phyloP scores from a whole-genome alignment of 1,284 basidiomycete species.

The Pyrrhoderma lamaoense region DNA sequence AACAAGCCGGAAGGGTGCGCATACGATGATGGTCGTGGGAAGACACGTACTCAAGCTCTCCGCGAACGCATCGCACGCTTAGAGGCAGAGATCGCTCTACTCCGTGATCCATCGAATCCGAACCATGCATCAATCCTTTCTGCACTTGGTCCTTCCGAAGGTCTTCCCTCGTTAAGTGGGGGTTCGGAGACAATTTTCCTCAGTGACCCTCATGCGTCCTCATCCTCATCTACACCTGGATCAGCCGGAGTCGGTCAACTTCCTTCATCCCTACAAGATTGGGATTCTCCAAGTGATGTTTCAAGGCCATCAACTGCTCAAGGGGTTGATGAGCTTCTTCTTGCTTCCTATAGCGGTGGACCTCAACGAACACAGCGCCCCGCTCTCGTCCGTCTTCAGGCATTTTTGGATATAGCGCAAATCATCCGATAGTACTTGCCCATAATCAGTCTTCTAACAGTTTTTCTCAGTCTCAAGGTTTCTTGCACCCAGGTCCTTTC shows the following conservation, averaged over 20 bases:
- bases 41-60: slow-evolving; percentile 40
- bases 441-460: no score
- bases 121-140: slow-evolving; percentile 23
- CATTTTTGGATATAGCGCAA: slow-evolving; percentile 12
- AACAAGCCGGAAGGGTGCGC: slow-evolving; percentile 37
- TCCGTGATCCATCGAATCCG: slow-evolving; percentile 29
- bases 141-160: slow-evolving; percentile 14
- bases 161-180: no score
- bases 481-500: no score
- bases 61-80: slow-evolving; percentile 37
- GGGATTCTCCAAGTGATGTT: neutral
- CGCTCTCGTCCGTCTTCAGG: slow-evolving; percentile 6
- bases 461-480: no score
- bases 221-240: neutral
- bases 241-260: slow-evolving; percentile 1
- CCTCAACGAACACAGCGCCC: neutral
- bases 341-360: neutral
- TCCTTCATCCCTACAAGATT: neutral
- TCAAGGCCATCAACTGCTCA: neutral
- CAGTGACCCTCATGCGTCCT: slow-evolving; percentile 32
- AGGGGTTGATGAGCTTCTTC: neutral
- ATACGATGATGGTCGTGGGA: slow-evolving; percentile 42
- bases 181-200: slow-evolving; percentile 28
- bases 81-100: slow-evolving; percentile 35
- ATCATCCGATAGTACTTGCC: slow-evolving; percentile 4